A percentile compares a stretch with the other conserved stretches of the same genome.
Evolutionary conservation across 331 rosid genomes (phyloP).

Genomic region (Cydonia oblonga): DNA sequence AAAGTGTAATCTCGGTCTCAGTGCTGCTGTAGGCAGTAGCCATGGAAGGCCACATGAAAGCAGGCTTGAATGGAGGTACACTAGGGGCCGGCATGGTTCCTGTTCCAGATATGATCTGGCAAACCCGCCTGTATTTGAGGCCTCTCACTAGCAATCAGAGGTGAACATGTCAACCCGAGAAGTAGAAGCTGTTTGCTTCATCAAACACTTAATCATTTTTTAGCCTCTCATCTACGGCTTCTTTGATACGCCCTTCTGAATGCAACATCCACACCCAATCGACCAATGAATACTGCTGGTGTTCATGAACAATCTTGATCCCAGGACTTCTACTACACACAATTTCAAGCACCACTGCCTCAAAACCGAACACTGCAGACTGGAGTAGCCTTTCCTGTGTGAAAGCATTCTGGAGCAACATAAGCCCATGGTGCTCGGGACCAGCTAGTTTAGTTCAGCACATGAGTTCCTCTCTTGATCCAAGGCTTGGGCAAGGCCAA

Average conservation of each 20-base stretch:
- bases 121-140: conserved; percentile 29
- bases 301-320: neutral
- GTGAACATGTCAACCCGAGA: conserved; percentile 45
- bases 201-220: conserved; percentile 10
- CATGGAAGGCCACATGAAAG: conserved; percentile 37
- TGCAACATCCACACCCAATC: conserved; percentile 52
- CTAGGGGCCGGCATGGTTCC: conserved; percentile 16
- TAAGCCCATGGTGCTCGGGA: conserved; percentile 41
- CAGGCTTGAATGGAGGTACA: conserved; percentile 41
- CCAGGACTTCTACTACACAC: conserved; percentile 33
- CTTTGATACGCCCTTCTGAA: conserved; percentile 24
- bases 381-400: conserved; percentile 42
- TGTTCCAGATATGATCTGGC: conserved; percentile 30
- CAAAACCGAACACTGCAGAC: conserved; percentile 48
- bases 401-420: conserved; percentile 54
- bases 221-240: conserved; percentile 29
- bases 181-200: conserved; percentile 34
- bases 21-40: conserved; percentile 11
- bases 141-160: conserved; percentile 28
- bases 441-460: conserved; percentile 33
- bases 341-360: conserved; percentile 45
- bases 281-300: conserved; percentile 18
- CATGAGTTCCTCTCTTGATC: conserved; percentile 41
- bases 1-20: neutral
- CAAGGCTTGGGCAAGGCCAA: conserved; percentile 46